A percentile compares a stretch with the other conserved stretches of the same genome.
These are phyloP conservation scores for Paramecium pentaurelia DNA, from an alignment of 73 alveolate genomes.

Conservation along the genomic window DNA sequence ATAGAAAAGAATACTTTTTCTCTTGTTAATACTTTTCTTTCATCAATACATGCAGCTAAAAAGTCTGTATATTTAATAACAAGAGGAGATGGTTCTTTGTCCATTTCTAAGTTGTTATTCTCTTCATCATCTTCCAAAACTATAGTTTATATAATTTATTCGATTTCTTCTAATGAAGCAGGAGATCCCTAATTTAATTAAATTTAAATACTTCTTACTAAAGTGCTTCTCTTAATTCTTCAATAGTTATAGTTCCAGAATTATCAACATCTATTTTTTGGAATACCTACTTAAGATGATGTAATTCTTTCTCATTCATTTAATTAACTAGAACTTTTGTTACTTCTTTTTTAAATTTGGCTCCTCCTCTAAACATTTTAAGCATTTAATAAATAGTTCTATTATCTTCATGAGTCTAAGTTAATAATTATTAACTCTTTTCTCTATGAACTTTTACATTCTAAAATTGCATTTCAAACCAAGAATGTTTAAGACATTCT, in stretches of 20 bases:
- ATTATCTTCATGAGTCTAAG: not conserved
- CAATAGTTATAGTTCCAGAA: constrained; percentile 45
- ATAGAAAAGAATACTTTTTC: not conserved
- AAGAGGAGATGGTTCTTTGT: not conserved
- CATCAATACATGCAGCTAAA: constrained; percentile 47
- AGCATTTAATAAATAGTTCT: constrained; percentile 35
- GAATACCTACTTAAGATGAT: constrained; percentile 10
- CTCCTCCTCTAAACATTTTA: constrained; percentile 13
- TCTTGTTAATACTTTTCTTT: constrained; percentile 25
- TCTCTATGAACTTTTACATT: not conserved
- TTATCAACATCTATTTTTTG: constrained; percentile 41
- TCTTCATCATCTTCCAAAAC: constrained; percentile 38
- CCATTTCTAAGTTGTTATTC: not conserved
- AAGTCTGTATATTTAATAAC: constrained; percentile 33
- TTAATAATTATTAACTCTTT: not conserved
- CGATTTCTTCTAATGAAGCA: not conserved
- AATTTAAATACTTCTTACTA: not conserved
- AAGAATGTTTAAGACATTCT: constrained; percentile 71
- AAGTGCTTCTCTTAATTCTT: constrained; percentile 37
- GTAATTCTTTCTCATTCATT: constrained; percentile 41
- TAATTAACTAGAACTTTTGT: constrained; percentile 17
- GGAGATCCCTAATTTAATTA: not conserved
- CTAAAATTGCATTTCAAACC: constrained; percentile 62
- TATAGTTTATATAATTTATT: not conserved
- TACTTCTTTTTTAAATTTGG: constrained; percentile 39